These are phyloP conservation scores for Trichophyton verrucosum DNA, from an alignment of 2,329 filamentous ascomycete genomes.

Conservation along the genomic window DNA sequence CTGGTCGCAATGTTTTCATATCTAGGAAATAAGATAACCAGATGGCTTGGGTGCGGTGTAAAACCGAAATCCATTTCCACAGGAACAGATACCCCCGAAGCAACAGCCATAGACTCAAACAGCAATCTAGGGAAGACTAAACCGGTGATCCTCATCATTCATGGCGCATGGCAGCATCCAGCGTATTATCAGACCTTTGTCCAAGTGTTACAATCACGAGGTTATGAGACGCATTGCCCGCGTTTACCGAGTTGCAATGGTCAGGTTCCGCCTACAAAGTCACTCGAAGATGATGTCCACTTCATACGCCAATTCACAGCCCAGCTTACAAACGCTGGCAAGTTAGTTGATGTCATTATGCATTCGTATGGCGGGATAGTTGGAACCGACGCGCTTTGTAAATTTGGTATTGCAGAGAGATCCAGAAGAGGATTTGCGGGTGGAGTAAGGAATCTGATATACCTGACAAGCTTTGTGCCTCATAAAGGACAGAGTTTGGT, in stretches of 20 bases:
- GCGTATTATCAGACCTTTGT: conserved; percentile 18
- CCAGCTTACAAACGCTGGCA: conserved; percentile 20
- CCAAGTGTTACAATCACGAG: conserved; percentile 20
- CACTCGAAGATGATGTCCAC: conserved; percentile 19
- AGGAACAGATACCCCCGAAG: background rate
- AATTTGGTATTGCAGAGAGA: conserved; percentile 19
- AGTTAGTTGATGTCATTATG: conserved; percentile 25
- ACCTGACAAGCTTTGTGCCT: conserved; percentile 14
- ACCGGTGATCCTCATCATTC: conserved; percentile 26
- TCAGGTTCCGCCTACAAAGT: conserved; percentile 6
- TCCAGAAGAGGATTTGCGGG: conserved; percentile 20
- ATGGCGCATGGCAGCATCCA: conserved; percentile 29
- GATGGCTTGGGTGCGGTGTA: background rate
- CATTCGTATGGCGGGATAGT: conserved; percentile 29
- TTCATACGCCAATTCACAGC: conserved; percentile 18
- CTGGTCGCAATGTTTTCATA: background rate
- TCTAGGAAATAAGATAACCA: background rate
- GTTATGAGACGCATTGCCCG: conserved; percentile 17
- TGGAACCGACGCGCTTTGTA: conserved; percentile 20
- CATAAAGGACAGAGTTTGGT: conserved; percentile 5
- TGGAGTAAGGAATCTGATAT: conserved; percentile 22
- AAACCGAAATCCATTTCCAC: background rate
- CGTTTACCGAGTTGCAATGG: conserved; percentile 10
- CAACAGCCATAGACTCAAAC: background rate
- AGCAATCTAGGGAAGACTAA: conserved; percentile 8